Conservation (phyloP, 805 yeast genomes). For the Wickerhamomyces bisporus region DNA sequence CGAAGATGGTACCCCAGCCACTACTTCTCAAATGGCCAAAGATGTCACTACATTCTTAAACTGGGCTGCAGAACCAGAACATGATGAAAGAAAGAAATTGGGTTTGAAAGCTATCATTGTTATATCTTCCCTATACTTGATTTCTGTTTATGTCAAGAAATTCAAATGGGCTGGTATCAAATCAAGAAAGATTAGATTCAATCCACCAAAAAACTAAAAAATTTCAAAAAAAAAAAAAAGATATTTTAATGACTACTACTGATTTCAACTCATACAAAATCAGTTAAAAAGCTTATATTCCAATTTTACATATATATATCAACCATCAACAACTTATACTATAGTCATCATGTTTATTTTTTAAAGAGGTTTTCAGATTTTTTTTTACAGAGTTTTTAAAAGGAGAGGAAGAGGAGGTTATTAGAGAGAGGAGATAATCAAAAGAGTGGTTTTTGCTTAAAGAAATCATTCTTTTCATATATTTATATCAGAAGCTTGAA, state of each 20-base stretch:
- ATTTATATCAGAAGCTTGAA: background rate
- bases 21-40: conserved; percentile 99
- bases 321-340: background rate
- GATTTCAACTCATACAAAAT: background rate
- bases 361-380: background rate
- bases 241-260: background rate
- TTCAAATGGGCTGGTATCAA: conserved; percentile 97
- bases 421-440: background rate
- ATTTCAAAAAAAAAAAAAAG: background rate
- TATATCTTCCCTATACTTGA: conserved; percentile 69
- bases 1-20: conserved; percentile 98
- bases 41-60: conserved; percentile 93
- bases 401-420: background rate
- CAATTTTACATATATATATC: conserved; percentile 1
- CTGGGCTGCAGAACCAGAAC: conserved; percentile 99
- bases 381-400: background rate
- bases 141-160: conserved; percentile 89
- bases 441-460: background rate
- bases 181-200: conserved; percentile 89
- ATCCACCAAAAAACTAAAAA: conserved; percentile 80
- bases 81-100: conserved; percentile 93
- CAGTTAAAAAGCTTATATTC: background rate
- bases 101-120: conserved; percentile 91
- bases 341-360: conserved; percentile 4
- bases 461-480: background rate